A percentile compares a stretch with the other conserved stretches of the same genome.
phyloP scores from a whole-genome alignment of 2,329 filamentous ascomycete genomes.

The Botrytis medusae region DNA sequence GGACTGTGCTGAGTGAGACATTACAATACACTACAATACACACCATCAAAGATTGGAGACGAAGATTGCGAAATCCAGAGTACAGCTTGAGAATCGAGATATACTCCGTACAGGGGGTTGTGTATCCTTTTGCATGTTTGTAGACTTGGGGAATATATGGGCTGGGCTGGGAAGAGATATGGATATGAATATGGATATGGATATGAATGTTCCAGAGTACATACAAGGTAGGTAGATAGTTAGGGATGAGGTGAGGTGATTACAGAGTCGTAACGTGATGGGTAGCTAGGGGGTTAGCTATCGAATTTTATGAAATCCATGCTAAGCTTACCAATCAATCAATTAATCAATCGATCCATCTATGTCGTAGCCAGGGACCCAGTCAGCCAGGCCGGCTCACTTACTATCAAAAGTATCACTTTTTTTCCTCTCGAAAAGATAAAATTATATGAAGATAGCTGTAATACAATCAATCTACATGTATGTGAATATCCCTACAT shows the following conservation, averaged over 20 bases:
- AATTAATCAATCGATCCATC: background rate
- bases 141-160: background rate
- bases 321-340: background rate
- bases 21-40: background rate
- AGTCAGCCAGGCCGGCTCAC: background rate
- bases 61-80: background rate
- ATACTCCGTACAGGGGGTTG: background rate
- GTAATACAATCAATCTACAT: background rate
- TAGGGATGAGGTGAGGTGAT: background rate
- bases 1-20: background rate
- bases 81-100: background rate
- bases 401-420: background rate
- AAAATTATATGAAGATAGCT: background rate
- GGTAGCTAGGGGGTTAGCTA: background rate
- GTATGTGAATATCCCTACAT: background rate
- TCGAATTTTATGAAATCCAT: background rate
- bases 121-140: background rate
- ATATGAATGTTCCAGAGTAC: background rate
- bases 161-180: background rate
- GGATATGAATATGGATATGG: background rate
- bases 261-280: background rate
- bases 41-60: background rate
- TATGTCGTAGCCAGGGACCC: background rate
- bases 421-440: background rate
- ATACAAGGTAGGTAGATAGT: background rate